Base-by-base conservation (phyloP, 2,329 filamentous ascomycete genomes). In the Ascochyta lentis region DNA sequence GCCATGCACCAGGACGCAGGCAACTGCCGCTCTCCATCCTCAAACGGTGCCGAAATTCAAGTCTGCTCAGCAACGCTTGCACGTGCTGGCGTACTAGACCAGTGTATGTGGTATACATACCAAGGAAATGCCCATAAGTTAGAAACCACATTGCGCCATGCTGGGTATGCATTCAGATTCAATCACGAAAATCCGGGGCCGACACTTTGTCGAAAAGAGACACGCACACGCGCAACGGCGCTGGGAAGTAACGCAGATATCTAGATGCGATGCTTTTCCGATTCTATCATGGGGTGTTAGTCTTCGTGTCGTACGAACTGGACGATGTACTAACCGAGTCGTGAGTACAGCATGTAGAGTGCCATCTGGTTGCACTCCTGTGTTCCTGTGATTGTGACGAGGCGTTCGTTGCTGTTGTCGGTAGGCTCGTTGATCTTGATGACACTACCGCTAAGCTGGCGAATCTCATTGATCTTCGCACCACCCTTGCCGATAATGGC, bases 391-490 rank as follows among this genome's bases (percentile, higher is more conserved):
- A 99, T 96, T 15, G 95, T 99, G 54, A 99, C 95, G 56, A 99
- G 82, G 60, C 95, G 89, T 81, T 99, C 95, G 72, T 98, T 99
- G 83, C 92, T 98, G 79, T 96, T 98, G 77, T 98, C 95, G 76
- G 97, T 95, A 1, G 95, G 95, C 76, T 99, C 95, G 75, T 99
- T 98, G 83, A 99, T 99, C 83, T 99, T 99, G 78, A 99, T 98
- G 42, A 99, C 93, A 79, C 94, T 98, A 66, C 94, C 95, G 76
- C 91, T 96, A 68, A 99, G 87, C 76, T 97, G 92, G 66, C 95
- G 88, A 64, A 99, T 99, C 79, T 99, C 95, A 74, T 99, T 99
- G 83, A 99, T 99, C 85, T 99, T 99, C 52, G 92, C 91, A 63
- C 95, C 95, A 59, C 95, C 95, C 80, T 99, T 99, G 71, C 95